Conservation (phyloP, 306 rosid species). For the Quercus rubra region DNA sequence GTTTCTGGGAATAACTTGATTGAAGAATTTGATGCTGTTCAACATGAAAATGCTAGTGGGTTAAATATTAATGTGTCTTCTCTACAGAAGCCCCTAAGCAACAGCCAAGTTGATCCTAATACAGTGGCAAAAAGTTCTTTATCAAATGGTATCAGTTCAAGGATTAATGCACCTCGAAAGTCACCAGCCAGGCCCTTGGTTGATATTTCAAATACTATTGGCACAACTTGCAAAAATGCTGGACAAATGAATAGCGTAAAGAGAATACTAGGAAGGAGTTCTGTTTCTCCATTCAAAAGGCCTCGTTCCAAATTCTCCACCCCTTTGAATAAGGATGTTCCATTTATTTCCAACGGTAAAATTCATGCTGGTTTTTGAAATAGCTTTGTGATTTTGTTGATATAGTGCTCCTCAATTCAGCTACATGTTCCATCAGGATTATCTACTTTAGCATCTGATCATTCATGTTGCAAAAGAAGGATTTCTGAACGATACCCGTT, state of each 20-base stretch:
- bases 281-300: conserved; percentile 72
- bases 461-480: conserved; percentile 46
- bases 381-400: conserved; percentile 11
- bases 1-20: conserved; percentile 63
- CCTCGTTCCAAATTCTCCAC: conserved; percentile 65
- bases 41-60: conserved; percentile 32
- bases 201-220: conserved; percentile 63
- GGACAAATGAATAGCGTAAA: conserved; percentile 35
- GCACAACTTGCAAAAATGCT: conserved; percentile 24
- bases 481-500: conserved; percentile 70
- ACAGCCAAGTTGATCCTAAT: conserved; percentile 13
- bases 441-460: conserved; percentile 43
- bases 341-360: conserved; percentile 47
- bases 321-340: conserved; percentile 39
- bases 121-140: conserved; percentile 22
- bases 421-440: conserved; percentile 48
- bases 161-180: conserved; percentile 27
- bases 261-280: conserved; percentile 56
- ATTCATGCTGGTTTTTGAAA: not conserved
- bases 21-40: conserved; percentile 59
- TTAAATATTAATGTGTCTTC: conserved; percentile 27
- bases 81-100: conserved; percentile 30
- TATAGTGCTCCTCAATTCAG: conserved; percentile 22
- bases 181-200: conserved; percentile 43
- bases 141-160: conserved; percentile 33